These are phyloP conservation scores for Metarhizium guizhouense DNA, from an alignment of 2,329 filamentous ascomycete genomes.

Conservation along the genomic window DNA sequence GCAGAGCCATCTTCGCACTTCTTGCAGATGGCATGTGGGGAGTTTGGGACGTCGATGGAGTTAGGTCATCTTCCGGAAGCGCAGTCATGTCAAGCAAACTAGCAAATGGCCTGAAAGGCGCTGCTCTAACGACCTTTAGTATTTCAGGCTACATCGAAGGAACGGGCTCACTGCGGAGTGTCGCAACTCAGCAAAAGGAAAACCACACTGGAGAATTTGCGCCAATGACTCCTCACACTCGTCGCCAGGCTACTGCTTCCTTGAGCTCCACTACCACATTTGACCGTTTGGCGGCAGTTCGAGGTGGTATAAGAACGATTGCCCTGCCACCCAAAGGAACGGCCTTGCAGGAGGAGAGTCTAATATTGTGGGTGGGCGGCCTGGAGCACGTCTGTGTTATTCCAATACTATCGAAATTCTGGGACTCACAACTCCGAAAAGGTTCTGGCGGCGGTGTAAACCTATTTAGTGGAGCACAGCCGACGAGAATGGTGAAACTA, in stretches of 20 bases:
- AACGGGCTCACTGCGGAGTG: conserved; percentile 42
- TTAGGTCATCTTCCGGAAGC: conserved; percentile 34
- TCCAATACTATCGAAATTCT: conserved; percentile 45
- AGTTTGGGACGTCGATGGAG: conserved; percentile 57
- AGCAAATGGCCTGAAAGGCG: conserved; percentile 44
- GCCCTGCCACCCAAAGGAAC: conserved; percentile 34
- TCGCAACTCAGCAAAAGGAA: conserved; percentile 24
- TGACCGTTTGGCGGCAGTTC: conserved; percentile 42
- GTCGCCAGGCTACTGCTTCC: conserved; percentile 41
- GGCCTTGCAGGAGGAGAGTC: conserved; percentile 41
- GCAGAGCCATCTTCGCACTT: conserved; percentile 48
- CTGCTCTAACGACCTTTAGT: conserved; percentile 49
- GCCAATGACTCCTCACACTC: conserved; percentile 55
- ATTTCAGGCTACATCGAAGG: conserved; percentile 52
- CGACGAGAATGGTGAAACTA: conserved; percentile 46
- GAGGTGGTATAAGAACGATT: conserved; percentile 43
- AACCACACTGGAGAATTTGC: conserved; percentile 42
- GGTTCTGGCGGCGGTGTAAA: conserved; percentile 41
- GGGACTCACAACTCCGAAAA: conserved; percentile 49
- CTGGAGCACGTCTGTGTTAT: conserved; percentile 49
- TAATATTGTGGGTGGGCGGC: conserved; percentile 48
- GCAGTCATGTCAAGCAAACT: conserved; percentile 40
- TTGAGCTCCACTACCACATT: conserved; percentile 33
- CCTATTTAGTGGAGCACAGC: conserved; percentile 46
- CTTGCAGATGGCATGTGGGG: conserved; percentile 59